phyloP scores from a whole-genome alignment of 441 rosid genomes.

The Corymbia citriodora region DNA sequence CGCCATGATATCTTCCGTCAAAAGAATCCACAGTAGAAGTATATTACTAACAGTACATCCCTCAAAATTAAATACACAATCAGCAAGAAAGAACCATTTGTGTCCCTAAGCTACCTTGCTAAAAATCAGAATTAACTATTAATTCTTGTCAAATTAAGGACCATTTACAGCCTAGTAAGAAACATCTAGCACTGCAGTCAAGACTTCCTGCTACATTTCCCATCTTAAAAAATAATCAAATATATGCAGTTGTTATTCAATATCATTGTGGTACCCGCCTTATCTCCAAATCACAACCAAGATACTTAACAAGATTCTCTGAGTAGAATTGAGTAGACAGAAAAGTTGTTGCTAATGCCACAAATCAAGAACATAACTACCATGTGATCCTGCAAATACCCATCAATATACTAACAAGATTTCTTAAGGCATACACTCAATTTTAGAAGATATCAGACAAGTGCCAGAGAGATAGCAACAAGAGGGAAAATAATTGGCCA shows the following conservation, averaged over 20 bases:
- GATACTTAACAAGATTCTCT: not conserved
- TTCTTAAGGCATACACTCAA: not conserved
- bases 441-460: not conserved
- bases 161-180: not conserved
- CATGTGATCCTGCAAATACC: not conserved
- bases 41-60: not conserved
- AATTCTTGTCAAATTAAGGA: not conserved
- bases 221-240: not conserved
- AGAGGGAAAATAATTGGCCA: not conserved
- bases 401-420: not conserved
- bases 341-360: not conserved
- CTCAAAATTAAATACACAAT: not conserved
- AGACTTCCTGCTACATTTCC: not conserved
- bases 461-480: not conserved
- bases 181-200: not conserved
- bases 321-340: not conserved
- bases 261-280: not conserved
- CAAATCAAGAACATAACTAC: not conserved
- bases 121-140: not conserved
- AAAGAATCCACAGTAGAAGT: not conserved
- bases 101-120: not conserved
- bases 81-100: not conserved
- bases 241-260: not conserved
- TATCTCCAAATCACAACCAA: not conserved
- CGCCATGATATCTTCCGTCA: not conserved